Conservation (phyloP, 768 basidiomycete genomes). For the Psilocybe tampanensis region DNA sequence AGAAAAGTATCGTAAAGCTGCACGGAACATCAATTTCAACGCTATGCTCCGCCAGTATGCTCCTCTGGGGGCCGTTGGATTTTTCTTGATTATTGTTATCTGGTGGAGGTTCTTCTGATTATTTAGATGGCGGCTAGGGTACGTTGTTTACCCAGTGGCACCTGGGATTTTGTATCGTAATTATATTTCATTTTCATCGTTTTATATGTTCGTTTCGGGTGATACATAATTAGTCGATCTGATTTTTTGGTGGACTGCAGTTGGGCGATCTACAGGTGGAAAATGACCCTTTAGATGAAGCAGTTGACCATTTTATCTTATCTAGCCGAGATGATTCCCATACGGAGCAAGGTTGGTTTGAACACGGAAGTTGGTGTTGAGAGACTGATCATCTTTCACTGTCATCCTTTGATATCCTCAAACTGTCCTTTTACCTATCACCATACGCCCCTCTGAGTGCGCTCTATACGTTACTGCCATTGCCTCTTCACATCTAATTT, state of each 20-base stretch:
- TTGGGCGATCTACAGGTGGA: too few relatives aligned
- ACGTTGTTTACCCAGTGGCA: constrained; percentile 7
- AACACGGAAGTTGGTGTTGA: not conserved
- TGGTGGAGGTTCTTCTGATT: constrained; percentile 73
- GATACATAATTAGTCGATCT: not conserved
- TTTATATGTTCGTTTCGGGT: constrained; percentile 8
- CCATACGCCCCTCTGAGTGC: not conserved
- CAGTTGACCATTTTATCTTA: constrained; percentile 12
- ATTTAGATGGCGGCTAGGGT: not conserved
- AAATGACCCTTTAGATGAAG: too few relatives aligned
- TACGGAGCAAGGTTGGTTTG: constrained; percentile 5
- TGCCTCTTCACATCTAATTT: not conserved
- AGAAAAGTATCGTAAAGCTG: constrained; percentile 95
- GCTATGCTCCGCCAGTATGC: constrained; percentile 97
- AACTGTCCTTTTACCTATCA: not conserved
- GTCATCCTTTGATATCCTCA: constrained; percentile 1
- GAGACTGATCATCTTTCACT: not conserved
- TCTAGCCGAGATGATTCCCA: constrained; percentile 16
- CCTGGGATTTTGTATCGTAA: constrained; percentile 22
- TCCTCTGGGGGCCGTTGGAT: constrained; percentile 79
- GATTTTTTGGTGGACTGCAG: not conserved
- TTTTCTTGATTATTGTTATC: constrained; percentile 77
- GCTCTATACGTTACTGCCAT: not conserved
- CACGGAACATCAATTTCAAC: constrained; percentile 90
- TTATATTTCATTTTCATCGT: constrained; percentile 16